Evolutionary conservation across 2,329 filamentous ascomycete species (phyloP), one percentile per base, ranked within the genome.

Genomic region (Rachicladosporium sp.): DNA sequence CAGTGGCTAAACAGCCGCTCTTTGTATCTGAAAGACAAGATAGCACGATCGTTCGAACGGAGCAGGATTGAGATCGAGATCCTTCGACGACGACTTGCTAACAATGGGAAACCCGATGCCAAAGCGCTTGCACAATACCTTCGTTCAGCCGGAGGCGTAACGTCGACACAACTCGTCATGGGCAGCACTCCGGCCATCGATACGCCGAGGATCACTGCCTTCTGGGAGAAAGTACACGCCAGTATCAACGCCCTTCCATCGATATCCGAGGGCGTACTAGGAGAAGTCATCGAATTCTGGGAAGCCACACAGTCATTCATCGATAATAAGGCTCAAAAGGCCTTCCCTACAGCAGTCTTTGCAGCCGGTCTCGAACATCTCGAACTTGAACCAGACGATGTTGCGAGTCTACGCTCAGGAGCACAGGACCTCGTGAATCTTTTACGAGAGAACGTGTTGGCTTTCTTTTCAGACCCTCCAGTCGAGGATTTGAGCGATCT

Each of bases 241-340:
- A 91, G 86, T 46, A 59, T 96, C 44, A 78, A 67, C 7, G 76
- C 73, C 32, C 69, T 98, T 31, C 67, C 98, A 0, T 88, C 86
- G 0, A 64, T 70, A 4, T 67, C 78, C 5, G 78, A 80, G 46
- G 91, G 91, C 3, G 71, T 96, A 10, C 67, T 98, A 4, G 87
- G 86, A 1, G 91, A 98, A 58, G 74, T 96, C 1, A 64, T 93
- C 11, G 87, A 93, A 47, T 96, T 94, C 59, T 95, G 89, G 86
- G 84, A 93, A 48, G 91, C 80, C 10, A 80, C 88, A 0, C 80
- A 93, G 52, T 82, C 83, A 1, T 98, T 98, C 57, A 81, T 96
- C 43, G 78, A 86, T 34, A 89, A 88, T 11, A 85, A 76, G 47
- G 82, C 83, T 19, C 89, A 96, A 57, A 78, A 75, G 46, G 75